phyloP scores from a whole-genome alignment of 306 rosid species.

The Cyamopsis tetragonoloba region DNA sequence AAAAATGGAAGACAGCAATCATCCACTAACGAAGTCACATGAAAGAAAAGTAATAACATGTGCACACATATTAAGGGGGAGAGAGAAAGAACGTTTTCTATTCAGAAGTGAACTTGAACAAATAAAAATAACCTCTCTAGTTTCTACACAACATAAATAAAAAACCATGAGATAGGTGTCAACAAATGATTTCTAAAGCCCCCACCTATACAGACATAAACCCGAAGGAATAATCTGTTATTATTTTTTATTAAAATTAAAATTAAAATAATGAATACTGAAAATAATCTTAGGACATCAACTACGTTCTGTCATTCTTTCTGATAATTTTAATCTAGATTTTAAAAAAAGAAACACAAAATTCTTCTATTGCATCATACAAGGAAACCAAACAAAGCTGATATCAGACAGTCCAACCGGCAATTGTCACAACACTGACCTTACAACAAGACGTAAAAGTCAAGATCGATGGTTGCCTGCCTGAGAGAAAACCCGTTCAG shows the following conservation, averaged over 20 bases:
- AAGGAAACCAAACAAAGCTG: constrained; percentile 34
- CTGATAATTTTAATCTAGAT: constrained; percentile 16
- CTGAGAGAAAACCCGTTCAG: constrained; percentile 48
- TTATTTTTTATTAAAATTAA: background rate
- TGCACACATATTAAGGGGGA: constrained; percentile 10
- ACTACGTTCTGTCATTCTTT: constrained; percentile 12
- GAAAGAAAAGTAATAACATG: background rate
- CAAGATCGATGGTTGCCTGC: constrained; percentile 49
- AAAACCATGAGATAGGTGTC: constrained; percentile 8
- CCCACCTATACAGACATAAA: constrained; percentile 11
- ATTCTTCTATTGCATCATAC: constrained; percentile 27
- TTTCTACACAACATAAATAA: constrained; percentile 2
- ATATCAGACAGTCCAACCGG: constrained; percentile 45
- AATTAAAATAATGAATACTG: background rate
- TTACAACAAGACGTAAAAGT: constrained; percentile 42
- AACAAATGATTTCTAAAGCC: background rate
- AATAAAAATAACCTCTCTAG: background rate
- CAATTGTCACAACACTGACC: constrained; percentile 51
- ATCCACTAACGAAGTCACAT: constrained; percentile 2
- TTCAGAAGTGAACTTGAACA: constrained; percentile 18
- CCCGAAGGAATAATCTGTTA: background rate
- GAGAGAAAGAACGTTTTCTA: constrained; percentile 1
- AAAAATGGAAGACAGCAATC: constrained; percentile 4
- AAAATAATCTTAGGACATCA: constrained; percentile 19
- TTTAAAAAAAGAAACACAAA: background rate